A percentile compares a stretch with the other conserved stretches of the same genome.
Conservation (phyloP, 257 asterid genomes). For the Capsicum pubescens region DNA sequence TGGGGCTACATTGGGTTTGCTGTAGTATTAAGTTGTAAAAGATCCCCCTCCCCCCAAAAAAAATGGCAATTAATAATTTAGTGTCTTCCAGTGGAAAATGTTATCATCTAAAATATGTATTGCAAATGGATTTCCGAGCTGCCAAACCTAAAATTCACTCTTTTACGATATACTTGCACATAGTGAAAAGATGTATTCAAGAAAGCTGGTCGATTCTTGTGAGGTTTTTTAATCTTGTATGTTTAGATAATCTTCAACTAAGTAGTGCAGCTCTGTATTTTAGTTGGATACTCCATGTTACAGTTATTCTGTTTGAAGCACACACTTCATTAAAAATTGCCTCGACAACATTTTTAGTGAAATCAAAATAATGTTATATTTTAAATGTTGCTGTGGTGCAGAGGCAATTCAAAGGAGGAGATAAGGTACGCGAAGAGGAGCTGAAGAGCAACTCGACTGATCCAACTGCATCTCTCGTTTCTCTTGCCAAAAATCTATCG, state of each 20-base stretch:
- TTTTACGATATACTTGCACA: neutral
- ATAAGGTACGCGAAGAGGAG: slow-evolving; percentile 36
- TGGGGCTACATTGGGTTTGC: no score
- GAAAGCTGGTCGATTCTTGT: slow-evolving; percentile 39
- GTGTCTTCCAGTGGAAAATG: neutral
- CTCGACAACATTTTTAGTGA: neutral
- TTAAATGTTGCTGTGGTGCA: slow-evolving; percentile 31
- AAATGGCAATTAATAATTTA: neutral
- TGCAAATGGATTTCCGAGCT: neutral
- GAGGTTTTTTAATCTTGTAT: slow-evolving; percentile 28
- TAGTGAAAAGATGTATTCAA: slow-evolving; percentile 27
- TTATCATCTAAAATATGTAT: neutral
- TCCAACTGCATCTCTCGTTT: slow-evolving; percentile 45
- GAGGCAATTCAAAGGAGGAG: slow-evolving; percentile 48
- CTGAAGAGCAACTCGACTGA: slow-evolving; percentile 37
- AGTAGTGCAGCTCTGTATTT: neutral
- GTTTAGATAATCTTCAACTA: neutral
- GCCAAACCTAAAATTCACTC: neutral
- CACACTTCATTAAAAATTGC: neutral
- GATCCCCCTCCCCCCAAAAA: neutral
- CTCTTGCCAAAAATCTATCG: slow-evolving; percentile 57
- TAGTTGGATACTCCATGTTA: neutral
- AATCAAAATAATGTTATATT: neutral
- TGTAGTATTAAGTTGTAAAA: neutral
- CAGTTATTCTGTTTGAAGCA: neutral